Conservation (phyloP, 768 basidiomycete genomes). For the Obba rivulosa region DNA sequence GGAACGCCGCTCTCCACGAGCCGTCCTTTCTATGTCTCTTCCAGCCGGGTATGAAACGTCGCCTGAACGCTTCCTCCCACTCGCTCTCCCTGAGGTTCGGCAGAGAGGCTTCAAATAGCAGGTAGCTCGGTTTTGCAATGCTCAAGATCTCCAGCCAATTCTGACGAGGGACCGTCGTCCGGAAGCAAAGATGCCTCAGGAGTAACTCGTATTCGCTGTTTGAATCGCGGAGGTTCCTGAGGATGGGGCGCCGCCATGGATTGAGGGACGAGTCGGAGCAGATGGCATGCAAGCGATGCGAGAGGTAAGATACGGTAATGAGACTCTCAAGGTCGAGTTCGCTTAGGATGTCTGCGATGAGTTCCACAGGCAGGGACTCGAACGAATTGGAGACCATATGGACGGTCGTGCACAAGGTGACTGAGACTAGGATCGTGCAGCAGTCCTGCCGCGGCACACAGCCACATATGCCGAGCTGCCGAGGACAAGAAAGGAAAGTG, state of each 20-base stretch:
- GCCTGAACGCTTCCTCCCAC: slow-evolving; percentile 72
- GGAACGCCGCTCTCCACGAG: slow-evolving; percentile 60
- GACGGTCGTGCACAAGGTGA: neutral
- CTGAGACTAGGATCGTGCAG: neutral
- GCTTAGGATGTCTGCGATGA: slow-evolving; percentile 65
- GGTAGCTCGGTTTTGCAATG: slow-evolving; percentile 54
- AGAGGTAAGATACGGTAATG: slow-evolving; percentile 53
- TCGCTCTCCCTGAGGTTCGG: slow-evolving; percentile 61
- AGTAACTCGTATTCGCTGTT: slow-evolving; percentile 38
- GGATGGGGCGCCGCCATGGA: slow-evolving; percentile 71
- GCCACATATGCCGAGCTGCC: neutral
- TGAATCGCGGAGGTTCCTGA: slow-evolving; percentile 42
- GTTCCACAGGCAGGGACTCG: slow-evolving; percentile 67
- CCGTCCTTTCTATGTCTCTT: slow-evolving; percentile 57
- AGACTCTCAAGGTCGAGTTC: slow-evolving; percentile 64
- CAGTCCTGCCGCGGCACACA: neutral
- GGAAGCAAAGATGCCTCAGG: slow-evolving; percentile 57
- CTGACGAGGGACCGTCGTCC: slow-evolving; percentile 59
- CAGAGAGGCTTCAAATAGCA: slow-evolving; percentile 62
- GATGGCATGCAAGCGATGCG: slow-evolving; percentile 50
- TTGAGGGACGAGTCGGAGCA: slow-evolving; percentile 62
- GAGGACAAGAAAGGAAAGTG: neutral
- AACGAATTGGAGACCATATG: slow-evolving; percentile 11
- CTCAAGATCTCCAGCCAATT: slow-evolving; percentile 78
- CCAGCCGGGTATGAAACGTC: slow-evolving; percentile 78